Conservation (phyloP, 306 rosid genomes). For the Spatholobus suberectus region DNA sequence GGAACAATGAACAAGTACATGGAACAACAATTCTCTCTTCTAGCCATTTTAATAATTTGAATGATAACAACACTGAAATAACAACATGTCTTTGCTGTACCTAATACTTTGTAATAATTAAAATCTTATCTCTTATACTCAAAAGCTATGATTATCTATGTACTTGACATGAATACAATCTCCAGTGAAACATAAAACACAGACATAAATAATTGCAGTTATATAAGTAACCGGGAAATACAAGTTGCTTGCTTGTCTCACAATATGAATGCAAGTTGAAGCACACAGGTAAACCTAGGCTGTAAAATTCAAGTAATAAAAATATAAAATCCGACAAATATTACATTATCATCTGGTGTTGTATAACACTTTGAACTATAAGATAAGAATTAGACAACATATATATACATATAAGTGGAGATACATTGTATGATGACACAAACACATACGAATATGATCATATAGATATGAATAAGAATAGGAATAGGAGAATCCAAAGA, state of each 20-base stretch:
- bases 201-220: neutral
- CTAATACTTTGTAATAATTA: neutral
- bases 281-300: neutral
- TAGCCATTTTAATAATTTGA: conserved; percentile 4
- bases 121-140: neutral
- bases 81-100: neutral
- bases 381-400: neutral
- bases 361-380: neutral
- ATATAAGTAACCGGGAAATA: neutral
- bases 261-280: neutral
- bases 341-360: neutral
- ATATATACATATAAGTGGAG: neutral
- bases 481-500: neutral
- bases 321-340: conserved; percentile 5
- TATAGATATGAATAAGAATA: neutral
- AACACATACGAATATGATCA: neutral
- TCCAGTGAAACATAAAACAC: neutral
- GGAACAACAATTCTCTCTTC: neutral
- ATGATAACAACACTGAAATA: neutral
- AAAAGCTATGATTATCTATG: neutral
- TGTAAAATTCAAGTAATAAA: neutral
- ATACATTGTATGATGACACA: neutral
- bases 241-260: neutral
- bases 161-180: neutral
- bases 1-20: neutral